phyloP scores from a whole-genome alignment of 2,329 filamentous ascomycete species.

The Plenodomus biglobosus region DNA sequence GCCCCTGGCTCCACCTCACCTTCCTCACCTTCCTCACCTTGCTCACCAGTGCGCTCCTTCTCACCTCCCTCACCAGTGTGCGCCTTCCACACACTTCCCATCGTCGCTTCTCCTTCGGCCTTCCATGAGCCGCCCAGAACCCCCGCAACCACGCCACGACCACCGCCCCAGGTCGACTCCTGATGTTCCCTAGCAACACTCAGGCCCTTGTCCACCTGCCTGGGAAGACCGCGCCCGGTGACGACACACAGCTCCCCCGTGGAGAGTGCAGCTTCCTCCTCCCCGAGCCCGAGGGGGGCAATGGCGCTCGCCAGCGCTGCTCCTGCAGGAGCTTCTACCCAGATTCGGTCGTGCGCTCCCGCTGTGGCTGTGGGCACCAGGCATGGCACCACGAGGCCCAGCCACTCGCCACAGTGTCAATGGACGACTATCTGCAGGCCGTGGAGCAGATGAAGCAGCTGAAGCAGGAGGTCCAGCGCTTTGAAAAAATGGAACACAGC shows the following conservation, averaged over 20 bases:
- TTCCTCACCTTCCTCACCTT: too few relatives aligned
- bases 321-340: slow-evolving; percentile 50
- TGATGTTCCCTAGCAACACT: slow-evolving; percentile 43
- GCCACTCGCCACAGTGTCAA: slow-evolving; percentile 37
- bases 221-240: slow-evolving; percentile 28
- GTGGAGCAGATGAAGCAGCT: slow-evolving; percentile 43
- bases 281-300: slow-evolving; percentile 26
- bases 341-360: slow-evolving; percentile 41
- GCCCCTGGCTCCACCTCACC: background rate
- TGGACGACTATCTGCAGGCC: slow-evolving; percentile 40
- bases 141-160: slow-evolving; percentile 29
- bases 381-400: slow-evolving; percentile 50
- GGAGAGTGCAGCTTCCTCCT: slow-evolving; percentile 45
- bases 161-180: slow-evolving; percentile 32
- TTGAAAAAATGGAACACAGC: slow-evolving; percentile 40
- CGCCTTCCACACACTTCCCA: slow-evolving; percentile 9
- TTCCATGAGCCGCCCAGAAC: slow-evolving; percentile 38
- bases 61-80: slow-evolving; percentile 2
- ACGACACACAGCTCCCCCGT: slow-evolving; percentile 40
- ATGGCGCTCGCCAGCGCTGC: slow-evolving; percentile 43
- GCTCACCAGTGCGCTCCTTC: slow-evolving; percentile 4
- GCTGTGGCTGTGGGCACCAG: slow-evolving; percentile 52
- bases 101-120: slow-evolving; percentile 17
- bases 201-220: slow-evolving; percentile 34
- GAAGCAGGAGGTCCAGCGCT: slow-evolving; percentile 37